These are phyloP conservation scores for Pinguiococcus pyrenoidosus DNA, from an alignment of 108 stramenopile genomes.

Conservation along the genomic window DNA sequence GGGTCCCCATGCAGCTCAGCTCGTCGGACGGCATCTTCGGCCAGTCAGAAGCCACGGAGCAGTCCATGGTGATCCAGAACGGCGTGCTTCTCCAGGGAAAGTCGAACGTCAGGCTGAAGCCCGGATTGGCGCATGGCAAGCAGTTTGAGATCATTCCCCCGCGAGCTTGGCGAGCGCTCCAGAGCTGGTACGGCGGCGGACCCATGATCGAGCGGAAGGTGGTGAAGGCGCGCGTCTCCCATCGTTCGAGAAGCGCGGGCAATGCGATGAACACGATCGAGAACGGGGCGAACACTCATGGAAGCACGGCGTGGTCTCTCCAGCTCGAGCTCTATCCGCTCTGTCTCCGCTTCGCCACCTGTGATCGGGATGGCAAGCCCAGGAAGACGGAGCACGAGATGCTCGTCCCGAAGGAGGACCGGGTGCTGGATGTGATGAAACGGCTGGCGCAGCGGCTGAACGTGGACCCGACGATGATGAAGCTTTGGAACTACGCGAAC, in stretches of 20 bases:
- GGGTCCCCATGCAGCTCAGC: neutral
- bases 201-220: constrained; percentile 13
- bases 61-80: neutral
- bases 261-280: too few species aligned
- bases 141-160: constrained; percentile 15
- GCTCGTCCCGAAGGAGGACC: constrained; percentile 17
- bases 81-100: neutral
- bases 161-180: constrained; percentile 14
- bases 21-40: neutral
- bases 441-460: constrained; percentile 13
- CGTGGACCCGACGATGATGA: neutral
- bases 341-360: constrained; percentile 13
- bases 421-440: constrained; percentile 10
- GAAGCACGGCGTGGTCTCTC: too few species aligned
- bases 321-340: constrained; percentile 22
- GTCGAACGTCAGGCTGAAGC: neutral
- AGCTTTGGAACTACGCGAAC: constrained; percentile 17
- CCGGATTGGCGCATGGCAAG: neutral
- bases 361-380: constrained; percentile 20
- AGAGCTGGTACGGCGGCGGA: constrained; percentile 24
- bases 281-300: too few species aligned
- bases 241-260: too few species aligned
- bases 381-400: constrained; percentile 22
- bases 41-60: neutral
- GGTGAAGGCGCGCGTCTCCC: neutral